phyloP scores from a whole-genome alignment of 345 rosid genomes.

The Dipteronia sinensis region DNA sequence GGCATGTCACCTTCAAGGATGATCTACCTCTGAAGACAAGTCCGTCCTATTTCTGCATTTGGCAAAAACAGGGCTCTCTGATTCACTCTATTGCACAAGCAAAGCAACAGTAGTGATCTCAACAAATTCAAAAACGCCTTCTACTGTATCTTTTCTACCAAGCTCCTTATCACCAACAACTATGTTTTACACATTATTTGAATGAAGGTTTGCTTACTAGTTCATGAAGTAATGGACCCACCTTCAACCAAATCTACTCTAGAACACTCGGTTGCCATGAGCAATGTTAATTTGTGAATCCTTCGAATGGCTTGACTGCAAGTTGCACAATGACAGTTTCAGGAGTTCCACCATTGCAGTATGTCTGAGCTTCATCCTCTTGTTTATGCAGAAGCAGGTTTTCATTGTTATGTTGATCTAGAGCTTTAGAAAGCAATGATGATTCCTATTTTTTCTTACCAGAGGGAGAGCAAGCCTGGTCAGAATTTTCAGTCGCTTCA shows the following conservation, averaged over 20 bases:
- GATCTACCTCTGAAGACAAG: neutral
- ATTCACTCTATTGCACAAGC: neutral
- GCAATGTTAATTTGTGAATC: neutral
- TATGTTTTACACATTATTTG: neutral
- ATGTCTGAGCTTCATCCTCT: slow-evolving; percentile 2
- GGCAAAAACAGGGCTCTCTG: neutral
- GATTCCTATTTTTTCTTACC: neutral
- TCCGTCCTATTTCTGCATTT: neutral
- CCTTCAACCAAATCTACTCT: neutral
- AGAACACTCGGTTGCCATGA: neutral
- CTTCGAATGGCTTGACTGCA: neutral
- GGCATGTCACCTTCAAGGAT: neutral
- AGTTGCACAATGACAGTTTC: neutral
- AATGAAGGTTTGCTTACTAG: neutral
- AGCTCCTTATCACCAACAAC: neutral
- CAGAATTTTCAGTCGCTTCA: slow-evolving; percentile 11
- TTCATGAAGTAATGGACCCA: neutral
- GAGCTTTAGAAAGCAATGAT: neutral
- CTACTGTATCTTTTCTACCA: neutral
- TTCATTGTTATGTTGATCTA: neutral
- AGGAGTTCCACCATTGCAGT: neutral
- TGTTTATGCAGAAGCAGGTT: neutral
- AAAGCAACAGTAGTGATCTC: neutral
- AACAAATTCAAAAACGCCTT: too few species aligned
- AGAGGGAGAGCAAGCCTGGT: neutral